phyloP scores from a whole-genome alignment of 1,284 basidiomycete genomes.

The Amylostereum chailletii region DNA sequence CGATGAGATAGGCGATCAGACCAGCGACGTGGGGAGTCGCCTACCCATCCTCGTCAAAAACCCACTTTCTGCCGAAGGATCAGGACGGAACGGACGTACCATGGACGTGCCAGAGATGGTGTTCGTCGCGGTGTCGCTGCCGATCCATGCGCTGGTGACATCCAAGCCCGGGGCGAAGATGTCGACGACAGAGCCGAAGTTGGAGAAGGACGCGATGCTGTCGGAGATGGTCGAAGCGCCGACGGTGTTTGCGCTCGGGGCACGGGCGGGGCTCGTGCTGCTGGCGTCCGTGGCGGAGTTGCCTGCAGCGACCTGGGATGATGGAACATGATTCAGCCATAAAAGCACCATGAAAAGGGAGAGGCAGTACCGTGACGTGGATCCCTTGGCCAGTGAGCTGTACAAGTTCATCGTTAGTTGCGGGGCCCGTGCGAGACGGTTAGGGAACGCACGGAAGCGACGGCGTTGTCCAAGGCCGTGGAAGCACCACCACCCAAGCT shows the following conservation, averaged over 20 bases:
- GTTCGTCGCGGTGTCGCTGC: slow-evolving; percentile 20
- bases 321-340: background rate
- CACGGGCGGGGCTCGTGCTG: slow-evolving; percentile 22
- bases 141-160: slow-evolving; percentile 25
- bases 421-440: background rate
- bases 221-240: slow-evolving; percentile 53
- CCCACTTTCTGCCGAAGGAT: background rate
- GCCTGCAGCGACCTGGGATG: slow-evolving; percentile 18
- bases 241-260: slow-evolving; percentile 51
- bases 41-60: background rate
- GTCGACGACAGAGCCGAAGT: slow-evolving; percentile 26
- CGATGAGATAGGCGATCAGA: slow-evolving; percentile 25
- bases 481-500: slow-evolving; percentile 62
- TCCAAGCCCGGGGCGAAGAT: slow-evolving; percentile 26
- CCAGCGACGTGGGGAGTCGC: slow-evolving; percentile 26
- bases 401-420: background rate
- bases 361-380: slow-evolving; percentile 18
- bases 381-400: slow-evolving; percentile 17
- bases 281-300: slow-evolving; percentile 20
- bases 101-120: slow-evolving; percentile 25
- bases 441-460: slow-evolving; percentile 32
- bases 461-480: slow-evolving; percentile 56
- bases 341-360: background rate
- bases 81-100: slow-evolving; percentile 6
- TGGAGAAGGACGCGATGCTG: slow-evolving; percentile 25